These are phyloP conservation scores for Trichoderma atrobrunneum DNA, from an alignment of 2,329 filamentous ascomycete species.

Conservation along the genomic window DNA sequence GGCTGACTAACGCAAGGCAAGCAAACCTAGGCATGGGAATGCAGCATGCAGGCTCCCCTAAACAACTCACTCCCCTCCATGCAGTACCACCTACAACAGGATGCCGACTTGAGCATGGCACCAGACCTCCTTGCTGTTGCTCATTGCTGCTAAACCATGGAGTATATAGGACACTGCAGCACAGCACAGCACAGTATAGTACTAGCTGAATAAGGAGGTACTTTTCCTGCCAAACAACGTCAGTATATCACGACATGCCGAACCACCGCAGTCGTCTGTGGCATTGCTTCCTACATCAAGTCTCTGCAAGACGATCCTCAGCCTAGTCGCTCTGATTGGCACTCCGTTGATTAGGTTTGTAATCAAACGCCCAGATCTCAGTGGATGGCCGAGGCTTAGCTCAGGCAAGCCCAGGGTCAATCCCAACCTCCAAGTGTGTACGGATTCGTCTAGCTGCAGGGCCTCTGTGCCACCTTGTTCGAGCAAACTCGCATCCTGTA, in stretches of 20 bases:
- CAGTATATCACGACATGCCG: neutral
- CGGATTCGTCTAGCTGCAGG: slow-evolving; percentile 13
- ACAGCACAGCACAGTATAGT: too few species aligned
- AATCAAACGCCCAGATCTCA: slow-evolving; percentile 7
- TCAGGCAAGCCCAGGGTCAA: neutral
- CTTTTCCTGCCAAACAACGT: neutral
- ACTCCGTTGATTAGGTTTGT: neutral
- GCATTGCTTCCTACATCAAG: neutral
- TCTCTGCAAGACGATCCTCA: slow-evolving; percentile 8
- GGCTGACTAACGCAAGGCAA: neutral
- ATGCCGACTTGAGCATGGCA: neutral
- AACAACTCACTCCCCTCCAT: neutral
- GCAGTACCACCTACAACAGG: neutral
- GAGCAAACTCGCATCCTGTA: slow-evolving; percentile 6
- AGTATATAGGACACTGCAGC: too few species aligned
- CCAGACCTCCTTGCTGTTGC: neutral
- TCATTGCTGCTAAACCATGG: neutral
- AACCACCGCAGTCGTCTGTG: neutral
- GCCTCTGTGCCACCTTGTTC: neutral
- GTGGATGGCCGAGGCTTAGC: neutral
- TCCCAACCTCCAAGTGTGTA: neutral
- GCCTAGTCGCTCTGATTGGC: slow-evolving; percentile 7
- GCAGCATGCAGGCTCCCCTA: neutral
- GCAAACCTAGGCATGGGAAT: neutral
- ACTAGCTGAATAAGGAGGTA: too few species aligned